Evolutionary conservation across 306 rosid genomes (phyloP), one percentile per base, ranked within the genome.

Genomic region (Medicago lupulina): DNA sequence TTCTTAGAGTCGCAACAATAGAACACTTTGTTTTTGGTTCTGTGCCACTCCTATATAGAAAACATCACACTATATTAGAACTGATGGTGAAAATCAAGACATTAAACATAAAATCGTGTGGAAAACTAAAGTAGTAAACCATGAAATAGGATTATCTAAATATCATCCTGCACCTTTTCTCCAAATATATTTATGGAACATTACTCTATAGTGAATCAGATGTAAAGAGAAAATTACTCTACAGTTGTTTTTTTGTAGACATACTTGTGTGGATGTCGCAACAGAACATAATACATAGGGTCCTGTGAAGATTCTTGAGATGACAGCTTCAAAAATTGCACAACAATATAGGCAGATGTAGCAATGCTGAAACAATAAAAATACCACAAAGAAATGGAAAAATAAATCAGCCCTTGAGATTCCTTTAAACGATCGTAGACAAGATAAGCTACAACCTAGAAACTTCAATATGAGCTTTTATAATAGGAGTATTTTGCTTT

Each of bases 241-340:
- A 8, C 51, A 76, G 70, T 77, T 78, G 55, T 69, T 74, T 13
- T 76, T 74, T 50, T 69, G 70, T 15, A 64, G 47, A 73, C 93
- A 28, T 86, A 88, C 98, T 83, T 88, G 87, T 76, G 76, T 50
- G 88, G 61, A 84, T 87, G 78, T 75, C 59, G 86, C 86, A 91
- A 75, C 76, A 93, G 84, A 83, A 84, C 88, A 81, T 87, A 69
- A 74, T 77, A 86, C 76, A 93, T 79, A 7, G 93, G 93, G 82
- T 91, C 91, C 76, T 75, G 86, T 36, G 82, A 83, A 59, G 87
- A 83, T 78, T 91, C 90, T 85, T 87, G 86, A 74, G 86, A 72
- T 43, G 98, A 87, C 55, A 94, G 84, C 91, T 87, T 89, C 85
- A 79, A 75, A 47, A 91, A 72, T 86, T 88, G 97, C 73, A 86